phyloP scores from a whole-genome alignment of 2,329 filamentous ascomycete species.

The Lachnellula subtilissima region DNA sequence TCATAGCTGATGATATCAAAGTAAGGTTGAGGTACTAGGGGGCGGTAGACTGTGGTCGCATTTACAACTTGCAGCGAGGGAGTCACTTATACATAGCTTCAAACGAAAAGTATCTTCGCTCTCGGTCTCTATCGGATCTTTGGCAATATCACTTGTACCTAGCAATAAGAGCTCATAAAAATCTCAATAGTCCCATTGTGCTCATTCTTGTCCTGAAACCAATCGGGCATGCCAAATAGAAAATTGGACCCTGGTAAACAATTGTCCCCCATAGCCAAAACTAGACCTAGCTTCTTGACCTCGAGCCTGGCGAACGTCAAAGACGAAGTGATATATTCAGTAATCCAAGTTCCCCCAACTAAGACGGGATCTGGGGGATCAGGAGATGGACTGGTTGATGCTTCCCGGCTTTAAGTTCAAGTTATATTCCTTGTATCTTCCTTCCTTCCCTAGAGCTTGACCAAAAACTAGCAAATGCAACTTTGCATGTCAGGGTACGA shows the following conservation, averaged over 20 bases:
- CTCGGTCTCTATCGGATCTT: no score
- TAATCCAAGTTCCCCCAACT: neutral
- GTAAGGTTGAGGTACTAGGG: no score
- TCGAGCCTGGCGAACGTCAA: conserved; percentile 5
- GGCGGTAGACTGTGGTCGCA: no score
- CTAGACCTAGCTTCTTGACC: conserved; percentile 9
- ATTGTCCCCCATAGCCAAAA: neutral
- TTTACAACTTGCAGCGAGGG: no score
- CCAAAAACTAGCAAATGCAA: conserved; percentile 2
- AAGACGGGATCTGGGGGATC: neutral
- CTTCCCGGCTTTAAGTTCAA: neutral
- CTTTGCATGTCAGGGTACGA: no score
- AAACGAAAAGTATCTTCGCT: no score
- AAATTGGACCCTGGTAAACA: conserved; percentile 7
- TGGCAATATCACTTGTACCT: no score
- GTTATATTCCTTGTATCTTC: neutral
- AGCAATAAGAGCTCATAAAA: no score
- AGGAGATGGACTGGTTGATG: neutral
- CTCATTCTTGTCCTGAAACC: neutral
- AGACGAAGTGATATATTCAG: neutral
- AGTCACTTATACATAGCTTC: no score
- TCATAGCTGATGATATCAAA: no score
- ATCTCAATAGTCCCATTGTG: no score
- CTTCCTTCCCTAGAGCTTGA: neutral
- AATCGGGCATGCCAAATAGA: conserved; percentile 17